Conservation (phyloP, 331 rosid species). For the Telfairia occidentalis region DNA sequence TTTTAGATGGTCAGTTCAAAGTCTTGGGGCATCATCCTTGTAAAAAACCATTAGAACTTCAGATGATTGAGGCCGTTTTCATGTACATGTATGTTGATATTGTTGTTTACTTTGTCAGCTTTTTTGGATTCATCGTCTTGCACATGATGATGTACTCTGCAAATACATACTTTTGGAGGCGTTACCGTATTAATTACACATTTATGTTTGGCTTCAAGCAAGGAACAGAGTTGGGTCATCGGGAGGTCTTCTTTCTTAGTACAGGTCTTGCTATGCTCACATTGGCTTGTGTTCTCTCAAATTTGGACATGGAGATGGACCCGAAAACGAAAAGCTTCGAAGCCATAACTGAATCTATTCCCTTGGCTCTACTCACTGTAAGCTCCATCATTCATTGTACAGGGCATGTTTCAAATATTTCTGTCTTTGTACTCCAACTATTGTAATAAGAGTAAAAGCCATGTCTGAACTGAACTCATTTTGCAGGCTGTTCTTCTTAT, state of each 20-base stretch:
- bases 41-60: not conserved
- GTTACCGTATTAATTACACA: slow-evolving; percentile 42
- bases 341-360: slow-evolving; percentile 39
- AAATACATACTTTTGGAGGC: slow-evolving; percentile 54
- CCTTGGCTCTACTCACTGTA: slow-evolving; percentile 48
- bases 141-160: slow-evolving; percentile 51
- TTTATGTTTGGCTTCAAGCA: slow-evolving; percentile 63
- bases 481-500: slow-evolving; percentile 46
- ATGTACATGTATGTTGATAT: not conserved
- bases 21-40: not conserved
- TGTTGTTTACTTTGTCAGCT: slow-evolving; percentile 28
- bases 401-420: not conserved
- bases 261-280: slow-evolving; percentile 41
- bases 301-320: slow-evolving; percentile 62
- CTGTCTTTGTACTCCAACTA: not conserved
- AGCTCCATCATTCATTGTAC: slow-evolving; percentile 2
- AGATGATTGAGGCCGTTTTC: not conserved
- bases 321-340: slow-evolving; percentile 25
- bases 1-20: not conserved
- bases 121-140: slow-evolving; percentile 49
- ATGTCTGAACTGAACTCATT: not conserved
- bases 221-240: slow-evolving; percentile 58
- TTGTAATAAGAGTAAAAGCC: not conserved
- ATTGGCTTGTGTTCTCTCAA: slow-evolving; percentile 42
- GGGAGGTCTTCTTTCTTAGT: slow-evolving; percentile 45